Percentiles rank a stretch among this genome's conserved stretches.
Evolutionary conservation across 495 filamentous ascomycete genomes (phyloP).

Genomic region (Cetradonia linearis): DNA sequence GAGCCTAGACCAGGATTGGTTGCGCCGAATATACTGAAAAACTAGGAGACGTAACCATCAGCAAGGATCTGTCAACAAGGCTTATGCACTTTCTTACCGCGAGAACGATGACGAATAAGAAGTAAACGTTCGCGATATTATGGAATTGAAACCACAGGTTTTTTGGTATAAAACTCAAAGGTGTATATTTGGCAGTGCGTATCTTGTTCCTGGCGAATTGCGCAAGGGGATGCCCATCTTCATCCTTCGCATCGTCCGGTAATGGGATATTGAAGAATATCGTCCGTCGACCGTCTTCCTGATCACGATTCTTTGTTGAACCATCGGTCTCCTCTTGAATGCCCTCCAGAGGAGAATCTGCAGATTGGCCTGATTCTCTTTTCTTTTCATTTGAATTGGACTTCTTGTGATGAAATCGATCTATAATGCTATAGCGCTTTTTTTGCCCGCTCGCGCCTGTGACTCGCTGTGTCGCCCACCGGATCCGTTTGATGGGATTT

Average conservation of each 20-base stretch:
- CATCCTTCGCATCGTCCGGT: conserved; percentile 67
- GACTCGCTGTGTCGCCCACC: conserved; percentile 89
- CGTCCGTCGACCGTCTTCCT: conserved; percentile 32
- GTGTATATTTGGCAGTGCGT: conserved; percentile 91
- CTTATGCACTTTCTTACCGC: conserved; percentile 50
- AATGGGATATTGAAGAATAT: conserved; percentile 85
- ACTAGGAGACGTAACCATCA: conserved; percentile 44
- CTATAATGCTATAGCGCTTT: conserved; percentile 79
- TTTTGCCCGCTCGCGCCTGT: conserved; percentile 58
- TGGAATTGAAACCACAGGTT: conserved; percentile 97
- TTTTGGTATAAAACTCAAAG: conserved; percentile 93
- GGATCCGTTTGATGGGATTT: conserved; percentile 57
- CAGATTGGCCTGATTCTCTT: conserved; percentile 45
- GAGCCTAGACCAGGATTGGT: conserved; percentile 82
- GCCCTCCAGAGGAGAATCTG: conserved; percentile 26
- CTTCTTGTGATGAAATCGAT: conserved; percentile 58
- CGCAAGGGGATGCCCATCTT: conserved; percentile 61
- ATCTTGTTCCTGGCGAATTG: conserved; percentile 90
- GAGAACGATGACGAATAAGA: conserved; percentile 91
- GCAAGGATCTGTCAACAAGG: background rate
- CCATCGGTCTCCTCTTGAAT: conserved; percentile 35
- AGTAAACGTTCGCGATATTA: conserved; percentile 97
- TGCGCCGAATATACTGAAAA: conserved; percentile 91
- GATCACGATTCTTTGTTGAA: conserved; percentile 32
- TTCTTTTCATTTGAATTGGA: conserved; percentile 58